Base-by-base conservation (phyloP, 2,329 filamentous ascomycete species). In the Graphilbum fragrans region DNA sequence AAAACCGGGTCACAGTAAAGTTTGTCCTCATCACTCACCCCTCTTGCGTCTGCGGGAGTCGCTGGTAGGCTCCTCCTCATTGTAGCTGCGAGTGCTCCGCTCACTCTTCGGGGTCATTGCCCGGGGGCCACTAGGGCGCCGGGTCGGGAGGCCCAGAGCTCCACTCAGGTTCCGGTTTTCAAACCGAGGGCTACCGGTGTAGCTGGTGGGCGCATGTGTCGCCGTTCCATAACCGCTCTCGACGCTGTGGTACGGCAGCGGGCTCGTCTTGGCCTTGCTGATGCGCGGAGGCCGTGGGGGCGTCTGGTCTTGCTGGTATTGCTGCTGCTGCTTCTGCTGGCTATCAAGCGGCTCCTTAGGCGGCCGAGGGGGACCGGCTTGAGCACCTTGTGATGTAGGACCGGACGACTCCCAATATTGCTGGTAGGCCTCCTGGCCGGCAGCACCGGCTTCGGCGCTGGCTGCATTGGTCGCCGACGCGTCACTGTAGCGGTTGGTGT, bases 321-420 rank as follows among this genome's bases (percentile, higher is more conserved):
- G 12, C 7, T 31, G 29, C 29, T 31, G 19, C 31, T 21, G 40
- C n/a, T 29, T 18, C 18, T 42, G 12, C 19, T 35, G 5, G 31
- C 53, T 56, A 5, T 70, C 70, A 0, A 80, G 56, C 0, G 74
- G 71, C 58, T 80, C 76, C 60, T 81, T 81, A 5, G 76, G 76
- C 29, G 77, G 77, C 4, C 73, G 67, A 1, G 73, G 70, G 2
- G 75, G 76, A 2, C 60, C 49, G 3, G 38, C 27, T 22, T 47
- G 45, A 4, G 48, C 31, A 49, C 34, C 58, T 51, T 23, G 51
- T 53, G 7, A 57, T 55, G n/a, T 57, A 55, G 3, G 56, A 56
- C 3, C 68, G 2, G 70, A 70, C 0, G 65, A 57, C 11, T 59
- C 54, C 56, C 62, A 72, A 49, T 72, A 65, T 34, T 70, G 65